A percentile compares a stretch with the other conserved stretches of the same genome.
Conservation (phyloP, 331 rosid species). For the Prunus yedoensis region DNA sequence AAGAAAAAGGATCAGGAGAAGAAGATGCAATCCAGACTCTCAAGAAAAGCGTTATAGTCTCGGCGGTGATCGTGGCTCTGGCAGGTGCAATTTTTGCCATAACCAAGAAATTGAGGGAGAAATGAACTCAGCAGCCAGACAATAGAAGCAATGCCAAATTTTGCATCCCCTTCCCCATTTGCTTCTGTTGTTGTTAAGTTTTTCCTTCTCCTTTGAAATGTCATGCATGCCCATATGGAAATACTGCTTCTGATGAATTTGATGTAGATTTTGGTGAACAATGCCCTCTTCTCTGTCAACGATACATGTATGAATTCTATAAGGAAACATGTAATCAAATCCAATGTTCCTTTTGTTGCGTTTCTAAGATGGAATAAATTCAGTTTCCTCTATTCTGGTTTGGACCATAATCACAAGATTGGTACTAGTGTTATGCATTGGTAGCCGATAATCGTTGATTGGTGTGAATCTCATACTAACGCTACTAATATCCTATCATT, state of each 20-base stretch:
- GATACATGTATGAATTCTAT: not conserved
- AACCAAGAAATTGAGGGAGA: slow-evolving; percentile 59
- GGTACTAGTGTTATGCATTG: no score
- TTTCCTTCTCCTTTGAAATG: not conserved
- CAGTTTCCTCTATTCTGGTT: not conserved
- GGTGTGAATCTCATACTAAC: no score
- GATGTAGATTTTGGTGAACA: not conserved
- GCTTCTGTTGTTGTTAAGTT: not conserved
- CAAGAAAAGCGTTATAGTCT: slow-evolving; percentile 52
- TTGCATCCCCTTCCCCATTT: not conserved
- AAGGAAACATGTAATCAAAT: slow-evolving; percentile 11
- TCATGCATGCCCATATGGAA: not conserved
- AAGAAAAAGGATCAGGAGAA: slow-evolving; percentile 31
- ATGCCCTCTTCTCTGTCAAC: not conserved
- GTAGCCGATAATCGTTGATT: no score
- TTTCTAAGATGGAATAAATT: slow-evolving; percentile 4
- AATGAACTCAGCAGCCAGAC: slow-evolving; percentile 13
- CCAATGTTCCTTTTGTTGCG: slow-evolving; percentile 2
- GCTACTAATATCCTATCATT: no score
- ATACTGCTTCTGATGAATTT: not conserved
- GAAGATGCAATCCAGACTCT: slow-evolving; percentile 40
- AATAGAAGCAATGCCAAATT: slow-evolving; percentile 15
- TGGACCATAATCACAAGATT: no score
- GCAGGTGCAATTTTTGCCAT: slow-evolving; percentile 53
- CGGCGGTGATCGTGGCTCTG: slow-evolving; percentile 51